Base-by-base conservation (phyloP, 192 early-diverging fungal species). In the Pilobolus umbonatus region DNA sequence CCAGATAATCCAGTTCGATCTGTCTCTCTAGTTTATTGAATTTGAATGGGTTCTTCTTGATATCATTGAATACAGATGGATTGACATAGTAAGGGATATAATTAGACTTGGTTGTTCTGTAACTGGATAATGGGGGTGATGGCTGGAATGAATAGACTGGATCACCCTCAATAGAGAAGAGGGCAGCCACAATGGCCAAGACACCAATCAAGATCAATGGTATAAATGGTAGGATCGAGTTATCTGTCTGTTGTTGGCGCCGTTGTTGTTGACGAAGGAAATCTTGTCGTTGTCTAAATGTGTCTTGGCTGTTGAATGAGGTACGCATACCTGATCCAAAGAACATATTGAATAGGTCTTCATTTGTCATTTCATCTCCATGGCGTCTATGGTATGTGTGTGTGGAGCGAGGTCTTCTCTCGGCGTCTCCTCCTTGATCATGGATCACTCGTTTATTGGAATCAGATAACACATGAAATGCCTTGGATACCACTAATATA, bases 331-430 rank as follows among this genome's bases (percentile, higher is more conserved):
- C 84, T 25, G 80, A 81, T 5, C 89, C 88, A 72, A 98, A 94
- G 60, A 98, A 98, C 89, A 94, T 93, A 63, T 94, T 91, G 69
- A 98, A 93, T 24, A 98, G 61, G 15, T 98, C 95, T 69, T 98
- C 95, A 3, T 92, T 90, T 28, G 78, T 83, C 22, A 95, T 75
- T 67, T 94, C 92, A 9, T 86, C 80, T 45, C 75, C 75, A 30
- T 74, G 64, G 48, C 50, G 39, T 19, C 35, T 29, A 8, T 46
- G 29, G 38, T 42, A 52, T 28, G 29, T 45, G 39, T 47, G 39
- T 57, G 64, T 34, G 69, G 60, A 36, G 50, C 58, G 24, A 61
- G 67, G 10, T 63, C 71, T n/a, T 67, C 32, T 25, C 24, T 72
- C 61, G 31, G 71, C 65, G 60, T 67, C 75, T 26, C 94, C 96